phyloP scores from a whole-genome alignment of 2,329 filamentous ascomycete genomes.

The Fusarium mexicanum region DNA sequence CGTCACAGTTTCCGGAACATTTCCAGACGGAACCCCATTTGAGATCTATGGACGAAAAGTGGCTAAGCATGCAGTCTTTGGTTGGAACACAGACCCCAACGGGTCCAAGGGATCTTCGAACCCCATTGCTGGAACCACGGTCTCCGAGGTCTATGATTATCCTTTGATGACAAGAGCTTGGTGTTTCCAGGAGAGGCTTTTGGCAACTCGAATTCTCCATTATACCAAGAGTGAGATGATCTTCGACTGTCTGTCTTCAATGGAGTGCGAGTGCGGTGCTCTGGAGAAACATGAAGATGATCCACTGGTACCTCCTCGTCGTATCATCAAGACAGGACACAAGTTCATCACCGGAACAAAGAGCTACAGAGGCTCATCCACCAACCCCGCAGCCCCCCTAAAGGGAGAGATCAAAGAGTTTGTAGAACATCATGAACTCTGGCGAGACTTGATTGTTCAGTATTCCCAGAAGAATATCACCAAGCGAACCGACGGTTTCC shows the following conservation, averaged over 20 bases:
- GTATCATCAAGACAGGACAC: constrained; percentile 37
- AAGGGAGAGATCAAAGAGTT: constrained; percentile 4
- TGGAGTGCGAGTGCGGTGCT: constrained; percentile 41
- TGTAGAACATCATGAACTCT: constrained; percentile 29
- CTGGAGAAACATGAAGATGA: constrained; percentile 28
- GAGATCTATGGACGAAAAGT: constrained; percentile 27
- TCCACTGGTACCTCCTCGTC: constrained; percentile 22
- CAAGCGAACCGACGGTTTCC: constrained; percentile 32
- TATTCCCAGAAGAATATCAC: constrained; percentile 39
- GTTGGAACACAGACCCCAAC: constrained; percentile 4
- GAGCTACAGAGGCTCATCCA: background rate
- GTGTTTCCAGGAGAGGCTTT: constrained; percentile 45
- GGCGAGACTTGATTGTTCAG: constrained; percentile 39
- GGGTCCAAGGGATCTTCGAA: constrained; percentile 16
- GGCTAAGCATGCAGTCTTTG: constrained; percentile 21
- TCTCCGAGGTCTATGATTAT: constrained; percentile 12
- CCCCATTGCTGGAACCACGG: background rate
- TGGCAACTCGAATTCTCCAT: constrained; percentile 43
- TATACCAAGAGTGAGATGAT: constrained; percentile 42
- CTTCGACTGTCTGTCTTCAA: constrained; percentile 38
- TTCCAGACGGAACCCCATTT: constrained; percentile 12
- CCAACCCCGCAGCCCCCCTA: background rate
- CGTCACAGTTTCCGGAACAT: constrained; percentile 18
- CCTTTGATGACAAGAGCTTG: constrained; percentile 41
- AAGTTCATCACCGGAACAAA: constrained; percentile 24